Evolutionary conservation across 257 asterid genomes (phyloP), one percentile per base, ranked within the genome.

Genomic region (Vinca minor): DNA sequence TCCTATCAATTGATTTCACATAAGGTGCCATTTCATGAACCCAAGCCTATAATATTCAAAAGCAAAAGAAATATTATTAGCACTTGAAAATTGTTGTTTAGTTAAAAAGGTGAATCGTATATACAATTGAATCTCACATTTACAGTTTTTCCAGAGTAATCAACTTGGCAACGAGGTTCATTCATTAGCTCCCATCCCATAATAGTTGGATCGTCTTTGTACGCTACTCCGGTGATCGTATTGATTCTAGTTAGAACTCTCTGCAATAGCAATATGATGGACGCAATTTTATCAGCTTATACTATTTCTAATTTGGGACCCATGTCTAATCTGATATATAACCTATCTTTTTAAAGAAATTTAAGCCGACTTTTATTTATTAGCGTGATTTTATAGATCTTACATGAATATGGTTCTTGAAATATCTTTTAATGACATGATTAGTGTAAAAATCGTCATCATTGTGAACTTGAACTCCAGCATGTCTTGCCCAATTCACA

Each of bases 141-240:
- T 13, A 89, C 9, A 2, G 84, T 84, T 73, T 54, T 76, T 49
- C 96, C 96, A 8, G 96, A 84, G 65, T 72, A 78, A 67, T 89
- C 96, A 14, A 66, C 71, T 49, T 82, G 74, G 74, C 95, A 84
- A 23, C 96, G 96, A 31, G 96, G 96, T 76, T 89, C 96, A 38
- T 89, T 87, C 48, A 89, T 89, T 69, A 89, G 94, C 67, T 89
- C 96, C 96, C 96, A 89, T 6, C 94, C 95, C 96, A 89, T 89
- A 70, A 89, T 86, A 1, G 84, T 83, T 4, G 96, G 76, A 1
- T 89, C 95, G 29, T 89, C 94, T 63, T 9, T 74, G 74, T 86
- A 89, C 2, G 77, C 71, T 12, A 68, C 64, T 62, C 75, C 58
- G 4, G 82, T 84, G 0, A 84, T 71, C 23, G 86, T 81, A 77